These are phyloP conservation scores for Annulohypoxylon bovei DNA, from an alignment of 495 filamentous ascomycete genomes.

Conservation along the genomic window DNA sequence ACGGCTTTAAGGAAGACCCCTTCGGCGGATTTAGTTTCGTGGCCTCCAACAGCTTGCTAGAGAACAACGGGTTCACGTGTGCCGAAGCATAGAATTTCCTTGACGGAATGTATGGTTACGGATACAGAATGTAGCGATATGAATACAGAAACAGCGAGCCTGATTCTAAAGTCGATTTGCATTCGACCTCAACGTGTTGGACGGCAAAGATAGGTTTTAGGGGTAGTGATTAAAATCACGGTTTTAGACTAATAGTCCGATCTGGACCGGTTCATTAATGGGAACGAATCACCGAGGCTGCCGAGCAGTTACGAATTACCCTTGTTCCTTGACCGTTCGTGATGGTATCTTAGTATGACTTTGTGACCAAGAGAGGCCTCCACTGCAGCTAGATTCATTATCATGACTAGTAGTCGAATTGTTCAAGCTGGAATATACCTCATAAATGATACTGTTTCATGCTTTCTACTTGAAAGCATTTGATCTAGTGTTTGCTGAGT, in stretches of 20 bases:
- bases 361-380: neutral
- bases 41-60: conserved; percentile 85
- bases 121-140: neutral
- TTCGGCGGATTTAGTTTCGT: conserved; percentile 98
- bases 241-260: conserved; percentile 2
- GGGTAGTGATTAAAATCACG: neutral
- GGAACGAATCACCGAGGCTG: neutral
- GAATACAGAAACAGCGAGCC: neutral
- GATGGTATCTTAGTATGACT: neutral
- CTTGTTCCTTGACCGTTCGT: neutral
- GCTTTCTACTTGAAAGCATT: neutral
- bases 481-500: neutral
- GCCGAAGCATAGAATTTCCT: conserved; percentile 11
- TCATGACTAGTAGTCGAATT: neutral
- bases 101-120: neutral
- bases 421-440: neutral
- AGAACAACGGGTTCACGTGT: conserved; percentile 57
- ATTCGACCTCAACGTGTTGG: neutral
- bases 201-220: neutral
- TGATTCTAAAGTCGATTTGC: neutral
- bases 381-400: neutral
- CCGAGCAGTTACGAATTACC: neutral
- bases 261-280: neutral
- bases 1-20: conserved; percentile 66
- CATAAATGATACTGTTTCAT: neutral